Conservation (phyloP, 352 stramenopile genomes). For the Peronospora destructor region DNA sequence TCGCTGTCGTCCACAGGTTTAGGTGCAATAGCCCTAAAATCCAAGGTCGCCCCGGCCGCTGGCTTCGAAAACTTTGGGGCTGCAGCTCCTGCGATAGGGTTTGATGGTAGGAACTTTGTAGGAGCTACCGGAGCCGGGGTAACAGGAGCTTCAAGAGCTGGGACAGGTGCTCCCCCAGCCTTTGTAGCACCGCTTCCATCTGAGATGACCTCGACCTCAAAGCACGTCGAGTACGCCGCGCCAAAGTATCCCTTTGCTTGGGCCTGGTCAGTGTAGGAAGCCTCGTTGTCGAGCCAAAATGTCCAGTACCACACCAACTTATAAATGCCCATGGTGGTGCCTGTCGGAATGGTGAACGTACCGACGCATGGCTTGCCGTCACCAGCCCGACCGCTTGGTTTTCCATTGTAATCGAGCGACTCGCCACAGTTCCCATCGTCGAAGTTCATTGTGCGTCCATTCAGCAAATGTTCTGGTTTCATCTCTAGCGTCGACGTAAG, state of each 20-base stretch:
- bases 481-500: conserved; percentile 49
- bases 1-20: neutral
- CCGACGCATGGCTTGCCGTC: conserved; percentile 59
- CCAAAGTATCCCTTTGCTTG: conserved; percentile 58
- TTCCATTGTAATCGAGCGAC: conserved; percentile 35
- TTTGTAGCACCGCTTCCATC: conserved; percentile 2
- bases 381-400: conserved; percentile 38
- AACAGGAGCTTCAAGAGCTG: neutral
- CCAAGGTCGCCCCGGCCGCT: neutral
- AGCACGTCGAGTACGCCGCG: conserved; percentile 60
- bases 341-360: conserved; percentile 39
- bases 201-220: conserved; percentile 48
- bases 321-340: conserved; percentile 43
- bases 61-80: neutral
- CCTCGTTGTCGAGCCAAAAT: conserved; percentile 49
- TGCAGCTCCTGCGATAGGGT: conserved; percentile 9
- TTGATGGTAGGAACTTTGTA: neutral
- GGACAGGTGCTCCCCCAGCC: neutral
- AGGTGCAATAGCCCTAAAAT: conserved; percentile 8
- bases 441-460: conserved; percentile 39
- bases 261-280: conserved; percentile 42
- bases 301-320: conserved; percentile 71
- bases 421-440: conserved; percentile 61
- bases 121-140: conserved; percentile 4
- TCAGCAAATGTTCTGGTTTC: conserved; percentile 37